Percentiles rank a stretch among this genome's conserved stretches.
Conservation (phyloP, 2,329 filamentous ascomycete species). For the Microdochium bolleyi region DNA sequence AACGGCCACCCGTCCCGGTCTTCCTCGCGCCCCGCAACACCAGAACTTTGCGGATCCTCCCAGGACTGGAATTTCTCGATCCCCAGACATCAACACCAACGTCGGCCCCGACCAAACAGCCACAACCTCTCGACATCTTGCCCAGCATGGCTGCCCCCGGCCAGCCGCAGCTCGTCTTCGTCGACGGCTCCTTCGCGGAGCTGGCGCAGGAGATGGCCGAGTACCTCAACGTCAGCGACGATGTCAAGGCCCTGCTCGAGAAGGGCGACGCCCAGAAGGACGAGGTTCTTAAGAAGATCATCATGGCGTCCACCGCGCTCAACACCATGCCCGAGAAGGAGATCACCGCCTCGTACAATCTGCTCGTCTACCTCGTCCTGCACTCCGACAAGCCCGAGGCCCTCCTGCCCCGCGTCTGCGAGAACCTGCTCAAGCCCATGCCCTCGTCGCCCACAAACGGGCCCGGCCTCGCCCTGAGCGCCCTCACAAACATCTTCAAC, state of each 20-base stretch:
- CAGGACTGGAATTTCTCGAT: neutral
- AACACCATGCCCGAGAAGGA: constrained; percentile 92
- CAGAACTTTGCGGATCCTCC: neutral
- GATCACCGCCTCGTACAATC: constrained; percentile 92
- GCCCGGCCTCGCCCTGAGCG: constrained; percentile 76
- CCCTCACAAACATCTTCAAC: constrained; percentile 96
- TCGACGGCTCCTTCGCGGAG: constrained; percentile 92
- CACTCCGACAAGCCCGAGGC: constrained; percentile 79
- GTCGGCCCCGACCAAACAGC: neutral
- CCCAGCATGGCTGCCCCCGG: constrained; percentile 23
- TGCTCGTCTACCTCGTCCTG: constrained; percentile 86
- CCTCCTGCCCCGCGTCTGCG: constrained; percentile 81
- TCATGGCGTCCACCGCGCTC: constrained; percentile 68
- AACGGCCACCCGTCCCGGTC: neutral
- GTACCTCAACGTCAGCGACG: constrained; percentile 79
- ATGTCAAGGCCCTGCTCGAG: constrained; percentile 66
- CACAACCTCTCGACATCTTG: neutral
- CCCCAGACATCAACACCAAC: neutral
- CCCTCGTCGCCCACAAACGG: constrained; percentile 80
- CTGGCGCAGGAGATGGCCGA: constrained; percentile 90
- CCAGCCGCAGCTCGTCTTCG: constrained; percentile 57
- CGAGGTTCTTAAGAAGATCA: constrained; percentile 82
- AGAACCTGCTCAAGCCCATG: constrained; percentile 81
- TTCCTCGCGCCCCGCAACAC: neutral
- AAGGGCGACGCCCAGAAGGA: constrained; percentile 61